Percentiles rank a stretch among this genome's conserved stretches.
Conservation (phyloP, 169 alveolate species). For the Plasmodium coatneyi region DNA sequence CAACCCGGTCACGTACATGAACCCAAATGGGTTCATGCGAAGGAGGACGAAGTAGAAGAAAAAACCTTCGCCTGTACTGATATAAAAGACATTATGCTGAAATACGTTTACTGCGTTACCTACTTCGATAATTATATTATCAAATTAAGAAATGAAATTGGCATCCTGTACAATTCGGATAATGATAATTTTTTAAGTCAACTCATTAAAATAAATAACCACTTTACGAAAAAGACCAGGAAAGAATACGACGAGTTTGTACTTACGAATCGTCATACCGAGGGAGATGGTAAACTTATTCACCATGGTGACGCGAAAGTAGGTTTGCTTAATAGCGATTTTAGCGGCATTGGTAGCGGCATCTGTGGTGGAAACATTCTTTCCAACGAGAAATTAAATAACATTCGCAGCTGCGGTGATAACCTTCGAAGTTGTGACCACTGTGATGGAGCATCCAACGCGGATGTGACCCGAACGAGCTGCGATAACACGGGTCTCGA, state of each 20-base stretch:
- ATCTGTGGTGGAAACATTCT: background rate
- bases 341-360: background rate
- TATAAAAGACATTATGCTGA: constrained; percentile 52
- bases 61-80: constrained; percentile 34
- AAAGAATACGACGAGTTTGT: background rate
- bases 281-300: background rate
- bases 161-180: background rate
- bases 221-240: background rate
- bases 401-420: background rate
- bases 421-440: background rate
- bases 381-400: background rate
- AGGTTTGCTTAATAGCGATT: background rate
- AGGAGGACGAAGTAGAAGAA: constrained; percentile 33
- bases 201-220: constrained; percentile 10
- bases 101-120: constrained; percentile 26
- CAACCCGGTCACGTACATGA: background rate
- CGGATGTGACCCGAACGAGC: background rate
- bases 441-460: background rate
- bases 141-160: constrained; percentile 22
- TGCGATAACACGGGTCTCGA: background rate
- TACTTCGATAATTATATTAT: constrained; percentile 40
- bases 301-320: background rate
- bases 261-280: background rate
- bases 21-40: background rate
- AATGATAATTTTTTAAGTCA: constrained; percentile 10